These are phyloP conservation scores for Colletotrichum australisinense DNA, from an alignment of 2,329 filamentous ascomycete species.

Conservation along the genomic window DNA sequence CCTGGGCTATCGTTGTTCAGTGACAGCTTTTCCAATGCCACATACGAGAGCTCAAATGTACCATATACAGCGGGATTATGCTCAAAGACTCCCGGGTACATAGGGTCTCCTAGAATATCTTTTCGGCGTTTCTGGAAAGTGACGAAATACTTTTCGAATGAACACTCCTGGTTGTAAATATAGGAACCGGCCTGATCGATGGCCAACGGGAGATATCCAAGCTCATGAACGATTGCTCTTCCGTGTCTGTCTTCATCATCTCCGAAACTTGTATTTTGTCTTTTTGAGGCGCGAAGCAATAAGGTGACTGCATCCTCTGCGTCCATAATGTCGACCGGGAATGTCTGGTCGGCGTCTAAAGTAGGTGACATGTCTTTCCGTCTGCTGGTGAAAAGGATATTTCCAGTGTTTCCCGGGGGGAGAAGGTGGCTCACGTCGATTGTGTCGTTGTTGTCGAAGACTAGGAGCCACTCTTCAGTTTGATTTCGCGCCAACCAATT, in stretches of 20 bases:
- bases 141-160: slow-evolving; percentile 35
- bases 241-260: slow-evolving; percentile 1
- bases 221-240: slow-evolving; percentile 31
- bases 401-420: slow-evolving; percentile 38
- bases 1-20: neutral
- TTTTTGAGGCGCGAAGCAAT: neutral
- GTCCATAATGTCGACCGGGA: neutral
- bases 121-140: slow-evolving; percentile 20
- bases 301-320: neutral
- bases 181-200: slow-evolving; percentile 42
- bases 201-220: slow-evolving; percentile 43
- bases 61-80: slow-evolving; percentile 38
- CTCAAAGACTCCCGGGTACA: slow-evolving; percentile 27
- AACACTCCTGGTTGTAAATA: slow-evolving; percentile 17
- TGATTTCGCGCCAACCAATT: slow-evolving; percentile 34
- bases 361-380: neutral
- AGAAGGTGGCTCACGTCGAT: slow-evolving; percentile 33
- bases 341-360: neutral
- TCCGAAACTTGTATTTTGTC: neutral
- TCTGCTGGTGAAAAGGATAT: slow-evolving; percentile 44
- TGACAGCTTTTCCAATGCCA: slow-evolving; percentile 21
- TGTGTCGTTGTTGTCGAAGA: slow-evolving; percentile 44
- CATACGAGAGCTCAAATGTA: slow-evolving; percentile 42
- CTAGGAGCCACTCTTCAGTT: slow-evolving; percentile 43
- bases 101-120: slow-evolving; percentile 20